These are phyloP conservation scores for Schwanniomyces sp. DNA, from an alignment of 805 yeast genomes.

Conservation along the genomic window DNA sequence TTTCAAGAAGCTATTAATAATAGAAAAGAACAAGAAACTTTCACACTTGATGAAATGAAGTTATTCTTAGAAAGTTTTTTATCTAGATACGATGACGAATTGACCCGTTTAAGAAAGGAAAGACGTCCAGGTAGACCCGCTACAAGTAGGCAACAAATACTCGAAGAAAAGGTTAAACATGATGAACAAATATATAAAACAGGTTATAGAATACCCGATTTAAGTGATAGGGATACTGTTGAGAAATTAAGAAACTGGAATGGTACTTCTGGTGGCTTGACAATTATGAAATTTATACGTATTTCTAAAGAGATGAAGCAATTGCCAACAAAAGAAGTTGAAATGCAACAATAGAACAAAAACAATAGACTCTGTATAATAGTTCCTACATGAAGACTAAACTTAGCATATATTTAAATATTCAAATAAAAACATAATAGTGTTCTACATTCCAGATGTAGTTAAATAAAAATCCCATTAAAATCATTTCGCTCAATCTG, in stretches of 20 bases:
- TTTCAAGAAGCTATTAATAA: constrained; percentile 38
- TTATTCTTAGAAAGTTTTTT: constrained; percentile 61
- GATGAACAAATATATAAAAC: constrained; percentile 64
- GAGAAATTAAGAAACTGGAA: constrained; percentile 70
- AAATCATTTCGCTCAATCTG: background rate
- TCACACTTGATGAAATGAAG: constrained; percentile 59
- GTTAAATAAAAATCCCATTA: background rate
- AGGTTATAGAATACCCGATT: constrained; percentile 74
- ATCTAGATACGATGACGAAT: constrained; percentile 72
- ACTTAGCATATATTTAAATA: background rate
- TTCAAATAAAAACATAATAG: background rate
- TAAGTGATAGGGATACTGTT: constrained; percentile 61
- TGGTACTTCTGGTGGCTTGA: constrained; percentile 76
- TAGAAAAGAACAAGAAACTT: constrained; percentile 27
- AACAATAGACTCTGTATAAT: background rate
- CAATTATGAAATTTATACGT: constrained; percentile 53
- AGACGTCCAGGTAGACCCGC: constrained; percentile 91
- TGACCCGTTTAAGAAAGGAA: constrained; percentile 55
- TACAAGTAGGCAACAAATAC: constrained; percentile 61
- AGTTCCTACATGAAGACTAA: background rate
- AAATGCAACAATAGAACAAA: constrained; percentile 10
- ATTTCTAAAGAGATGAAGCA: constrained; percentile 28
- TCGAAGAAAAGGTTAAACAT: constrained; percentile 60
- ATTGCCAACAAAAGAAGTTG: constrained; percentile 21
- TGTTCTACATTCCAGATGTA: constrained; percentile 1